phyloP scores from a whole-genome alignment of 176 grass and related monocot species.

The Elaeis guineensis region DNA sequence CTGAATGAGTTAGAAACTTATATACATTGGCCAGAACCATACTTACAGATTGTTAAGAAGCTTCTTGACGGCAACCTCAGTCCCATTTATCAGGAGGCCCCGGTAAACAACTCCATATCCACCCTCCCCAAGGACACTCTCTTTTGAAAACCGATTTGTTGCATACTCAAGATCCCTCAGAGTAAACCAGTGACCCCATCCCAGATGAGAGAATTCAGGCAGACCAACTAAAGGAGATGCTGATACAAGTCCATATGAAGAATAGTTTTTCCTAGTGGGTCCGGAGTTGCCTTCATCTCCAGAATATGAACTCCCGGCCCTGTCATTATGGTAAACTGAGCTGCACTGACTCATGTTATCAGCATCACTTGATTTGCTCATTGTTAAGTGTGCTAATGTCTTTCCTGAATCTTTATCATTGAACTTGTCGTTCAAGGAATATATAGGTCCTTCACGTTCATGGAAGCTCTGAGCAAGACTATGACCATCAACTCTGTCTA shows the following conservation, averaged over 20 bases:
- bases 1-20: no score
- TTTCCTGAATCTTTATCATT: constrained; percentile 39
- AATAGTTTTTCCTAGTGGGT: constrained; percentile 43
- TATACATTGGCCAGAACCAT: no score
- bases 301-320: constrained; percentile 57
- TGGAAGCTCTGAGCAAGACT: constrained; percentile 70
- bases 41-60: constrained; percentile 95
- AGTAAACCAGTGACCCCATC: constrained; percentile 99
- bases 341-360: constrained; percentile 91
- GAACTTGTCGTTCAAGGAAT: constrained; percentile 36
- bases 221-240: constrained; percentile 82
- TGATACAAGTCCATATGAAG: constrained; percentile 39
- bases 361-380: constrained; percentile 65
- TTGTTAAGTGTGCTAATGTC: constrained; percentile 37
- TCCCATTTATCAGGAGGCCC: constrained; percentile 75
- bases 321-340: constrained; percentile 69
- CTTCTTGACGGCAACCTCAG: constrained; percentile 86
- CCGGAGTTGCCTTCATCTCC: constrained; percentile 71
- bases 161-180: constrained; percentile 79
- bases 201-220: constrained; percentile 92
- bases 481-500: constrained; percentile 59
- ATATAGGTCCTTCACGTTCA: constrained; percentile 41
- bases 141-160: constrained; percentile 80
- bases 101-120: constrained; percentile 89
- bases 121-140: constrained; percentile 94